Conservation (phyloP, 2,329 filamentous ascomycete species). For the Dryadomyces quercivorus region DNA sequence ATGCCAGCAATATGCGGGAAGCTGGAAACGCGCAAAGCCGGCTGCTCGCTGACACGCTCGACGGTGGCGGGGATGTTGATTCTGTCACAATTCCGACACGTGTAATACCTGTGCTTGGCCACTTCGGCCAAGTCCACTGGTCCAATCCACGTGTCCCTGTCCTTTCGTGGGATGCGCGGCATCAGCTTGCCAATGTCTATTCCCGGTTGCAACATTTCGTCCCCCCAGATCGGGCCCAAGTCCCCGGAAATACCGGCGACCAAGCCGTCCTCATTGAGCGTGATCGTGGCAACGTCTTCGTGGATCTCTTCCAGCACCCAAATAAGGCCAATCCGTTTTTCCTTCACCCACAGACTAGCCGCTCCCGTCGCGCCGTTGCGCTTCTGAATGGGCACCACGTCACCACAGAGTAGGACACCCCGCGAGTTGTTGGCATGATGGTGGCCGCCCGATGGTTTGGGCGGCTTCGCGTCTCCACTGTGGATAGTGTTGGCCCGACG, state of each 20-base stretch:
- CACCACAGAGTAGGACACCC: slow-evolving; percentile 74
- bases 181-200: slow-evolving; percentile 69
- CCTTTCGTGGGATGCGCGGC: slow-evolving; percentile 68
- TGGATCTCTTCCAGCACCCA: slow-evolving; percentile 98
- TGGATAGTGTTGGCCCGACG: slow-evolving; percentile 51
- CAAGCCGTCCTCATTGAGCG: slow-evolving; percentile 64
- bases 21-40: slow-evolving; percentile 74
- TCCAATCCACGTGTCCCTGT: slow-evolving; percentile 55
- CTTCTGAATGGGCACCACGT: slow-evolving; percentile 97
- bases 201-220: slow-evolving; percentile 51
- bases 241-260: slow-evolving; percentile 62
- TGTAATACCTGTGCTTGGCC: slow-evolving; percentile 64
- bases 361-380: slow-evolving; percentile 84
- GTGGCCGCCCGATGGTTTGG: slow-evolving; percentile 44
- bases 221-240: slow-evolving; percentile 78
- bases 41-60: slow-evolving; percentile 55
- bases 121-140: slow-evolving; percentile 70
- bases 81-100: slow-evolving; percentile 63
- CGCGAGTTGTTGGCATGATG: slow-evolving; percentile 66
- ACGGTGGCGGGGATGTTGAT: slow-evolving; percentile 79
- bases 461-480: slow-evolving; percentile 39
- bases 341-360: slow-evolving; percentile 96
- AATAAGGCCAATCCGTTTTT: slow-evolving; percentile 85
- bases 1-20: slow-evolving; percentile 97
- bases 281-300: slow-evolving; percentile 74